Evolutionary conservation across 306 rosid genomes (phyloP).

Genomic region (Prinsepia uniflora): DNA sequence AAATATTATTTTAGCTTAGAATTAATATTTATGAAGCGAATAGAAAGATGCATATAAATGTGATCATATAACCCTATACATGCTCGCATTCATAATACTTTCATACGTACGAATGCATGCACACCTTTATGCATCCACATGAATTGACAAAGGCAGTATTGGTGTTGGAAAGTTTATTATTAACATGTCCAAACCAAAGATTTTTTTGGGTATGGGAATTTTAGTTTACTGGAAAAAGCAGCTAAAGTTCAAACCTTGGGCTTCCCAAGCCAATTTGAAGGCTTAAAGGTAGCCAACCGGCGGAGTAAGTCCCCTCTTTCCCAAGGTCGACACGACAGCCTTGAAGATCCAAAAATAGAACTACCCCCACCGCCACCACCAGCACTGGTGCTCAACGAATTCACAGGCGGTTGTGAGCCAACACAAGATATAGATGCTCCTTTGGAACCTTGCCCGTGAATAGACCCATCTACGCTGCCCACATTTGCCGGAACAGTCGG

Average conservation of each 20-base stretch:
- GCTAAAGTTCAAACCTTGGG: constrained; percentile 71
- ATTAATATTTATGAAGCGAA: neutral
- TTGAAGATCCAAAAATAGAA: constrained; percentile 72
- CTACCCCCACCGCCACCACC: constrained; percentile 31
- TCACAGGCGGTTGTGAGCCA: constrained; percentile 87
- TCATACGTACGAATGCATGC: neutral
- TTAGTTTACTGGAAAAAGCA: constrained; percentile 15
- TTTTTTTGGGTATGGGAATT: too few relatives aligned
- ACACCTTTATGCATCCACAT: neutral
- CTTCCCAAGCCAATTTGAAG: constrained; percentile 79
- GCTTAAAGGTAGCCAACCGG: constrained; percentile 89
- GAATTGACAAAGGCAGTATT: neutral
- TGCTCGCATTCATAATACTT: neutral
- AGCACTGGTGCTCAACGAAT: constrained; percentile 82
- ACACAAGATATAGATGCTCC: constrained; percentile 91
- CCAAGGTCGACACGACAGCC: constrained; percentile 91
- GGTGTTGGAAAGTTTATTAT: too few relatives aligned
- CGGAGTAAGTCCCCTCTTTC: constrained; percentile 95
- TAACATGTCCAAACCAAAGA: too few relatives aligned
- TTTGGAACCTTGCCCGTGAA: constrained; percentile 83
- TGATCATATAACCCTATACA: neutral
- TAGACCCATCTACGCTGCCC: constrained; percentile 90
- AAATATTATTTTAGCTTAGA: neutral
- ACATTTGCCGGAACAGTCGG: constrained; percentile 79
- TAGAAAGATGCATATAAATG: neutral